A percentile compares a stretch with the other conserved stretches of the same genome.
phyloP scores from a whole-genome alignment of 768 basidiomycete species.

The Lactarius deliciosus region DNA sequence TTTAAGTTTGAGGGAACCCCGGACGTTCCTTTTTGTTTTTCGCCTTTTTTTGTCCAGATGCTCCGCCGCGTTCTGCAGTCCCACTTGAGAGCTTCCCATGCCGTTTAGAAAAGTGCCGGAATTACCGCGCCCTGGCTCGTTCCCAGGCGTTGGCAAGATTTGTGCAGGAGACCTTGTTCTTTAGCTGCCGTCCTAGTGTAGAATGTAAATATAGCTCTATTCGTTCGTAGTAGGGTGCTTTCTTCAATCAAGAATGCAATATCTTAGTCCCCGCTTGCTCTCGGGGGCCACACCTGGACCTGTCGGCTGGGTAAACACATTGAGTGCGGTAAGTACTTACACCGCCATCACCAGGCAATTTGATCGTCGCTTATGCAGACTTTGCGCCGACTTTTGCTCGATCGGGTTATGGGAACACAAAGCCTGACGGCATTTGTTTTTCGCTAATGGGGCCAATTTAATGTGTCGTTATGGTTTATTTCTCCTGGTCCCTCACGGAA shows the following conservation, averaged over 20 bases:
- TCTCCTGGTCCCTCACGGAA: slow-evolving; percentile 19
- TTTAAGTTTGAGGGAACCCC: slow-evolving; percentile 1
- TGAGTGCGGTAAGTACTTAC: background rate
- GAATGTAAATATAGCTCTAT: background rate
- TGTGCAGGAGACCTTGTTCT: background rate
- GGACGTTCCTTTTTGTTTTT: background rate
- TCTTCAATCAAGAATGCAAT: background rate
- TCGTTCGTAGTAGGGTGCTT: slow-evolving; percentile 2
- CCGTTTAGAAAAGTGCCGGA: background rate
- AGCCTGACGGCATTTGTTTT: slow-evolving; percentile 10
- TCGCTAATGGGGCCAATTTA: background rate
- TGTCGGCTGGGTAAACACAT: background rate
- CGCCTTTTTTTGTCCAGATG: background rate
- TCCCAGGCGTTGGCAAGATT: background rate
- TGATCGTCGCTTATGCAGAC: background rate
- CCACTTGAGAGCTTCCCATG: background rate
- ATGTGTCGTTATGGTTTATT: background rate
- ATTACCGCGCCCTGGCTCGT: background rate
- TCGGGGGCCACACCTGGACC: background rate
- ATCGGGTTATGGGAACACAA: slow-evolving; percentile 15
- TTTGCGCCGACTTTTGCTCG: slow-evolving; percentile 12
- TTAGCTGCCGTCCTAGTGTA: background rate
- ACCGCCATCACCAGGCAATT: background rate
- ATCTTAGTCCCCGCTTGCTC: background rate
- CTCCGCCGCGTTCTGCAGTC: background rate